Evolutionary conservation across 75 land plant genomes (phyloP).

Genomic region (Chamaecyparis obtusa): DNA sequence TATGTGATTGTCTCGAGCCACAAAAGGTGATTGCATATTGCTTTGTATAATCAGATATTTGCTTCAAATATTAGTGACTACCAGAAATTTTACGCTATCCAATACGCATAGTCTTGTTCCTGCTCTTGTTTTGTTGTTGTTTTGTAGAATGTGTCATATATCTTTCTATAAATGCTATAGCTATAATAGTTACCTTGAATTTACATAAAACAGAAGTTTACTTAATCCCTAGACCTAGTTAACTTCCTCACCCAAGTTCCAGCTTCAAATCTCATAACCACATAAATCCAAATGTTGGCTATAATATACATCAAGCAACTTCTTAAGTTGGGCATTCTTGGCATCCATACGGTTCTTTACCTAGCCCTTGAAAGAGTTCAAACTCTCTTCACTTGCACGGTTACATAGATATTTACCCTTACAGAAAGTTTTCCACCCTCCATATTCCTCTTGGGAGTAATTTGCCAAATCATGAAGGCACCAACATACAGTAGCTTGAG

Average conservation of each 20-base stretch:
- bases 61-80: background rate
- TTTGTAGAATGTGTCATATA: background rate
- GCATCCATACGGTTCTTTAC: too few relatives aligned
- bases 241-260: background rate
- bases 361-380: too few relatives aligned
- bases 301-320: background rate
- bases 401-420: too few relatives aligned
- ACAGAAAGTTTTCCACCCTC: too few relatives aligned
- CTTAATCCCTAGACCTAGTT: background rate
- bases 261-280: background rate
- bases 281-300: background rate
- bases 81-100: background rate
- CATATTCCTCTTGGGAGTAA: too few relatives aligned
- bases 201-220: too few relatives aligned
- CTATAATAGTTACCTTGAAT: background rate
- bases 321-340: background rate
- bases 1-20: background rate
- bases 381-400: too few relatives aligned
- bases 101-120: background rate
- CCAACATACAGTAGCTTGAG: too few relatives aligned
- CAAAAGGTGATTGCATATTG: background rate
- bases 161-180: background rate
- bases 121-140: background rate
- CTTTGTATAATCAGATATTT: background rate
- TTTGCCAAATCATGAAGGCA: too few relatives aligned